Conservation (phyloP, 306 rosid genomes). For the Vigna nakashimae region DNA sequence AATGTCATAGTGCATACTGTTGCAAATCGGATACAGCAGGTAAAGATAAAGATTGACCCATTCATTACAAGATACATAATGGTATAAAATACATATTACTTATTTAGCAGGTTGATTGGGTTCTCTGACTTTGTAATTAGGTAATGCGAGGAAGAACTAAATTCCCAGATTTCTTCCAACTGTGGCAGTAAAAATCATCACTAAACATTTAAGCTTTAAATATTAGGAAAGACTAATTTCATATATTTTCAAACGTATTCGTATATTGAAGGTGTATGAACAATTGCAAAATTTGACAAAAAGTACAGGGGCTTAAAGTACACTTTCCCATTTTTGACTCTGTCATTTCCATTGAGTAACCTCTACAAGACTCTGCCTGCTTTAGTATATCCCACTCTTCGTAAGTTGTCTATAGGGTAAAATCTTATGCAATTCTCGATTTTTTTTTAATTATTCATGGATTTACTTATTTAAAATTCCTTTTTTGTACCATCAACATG, state of each 20-base stretch:
- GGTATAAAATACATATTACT: too few species aligned
- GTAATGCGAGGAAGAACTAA: background rate
- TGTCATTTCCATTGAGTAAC: background rate
- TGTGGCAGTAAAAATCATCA: background rate
- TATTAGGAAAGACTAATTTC: background rate
- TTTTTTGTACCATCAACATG: background rate
- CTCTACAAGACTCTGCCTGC: background rate
- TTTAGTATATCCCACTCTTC: background rate
- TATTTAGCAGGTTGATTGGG: background rate
- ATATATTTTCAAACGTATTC: background rate
- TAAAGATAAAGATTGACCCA: too few species aligned
- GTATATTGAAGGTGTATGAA: background rate
- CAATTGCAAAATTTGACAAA: background rate
- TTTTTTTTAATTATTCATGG: background rate
- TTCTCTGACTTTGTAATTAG: background rate
- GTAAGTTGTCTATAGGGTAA: background rate
- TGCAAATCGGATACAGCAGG: too few species aligned
- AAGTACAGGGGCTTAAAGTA: background rate
- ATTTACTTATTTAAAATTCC: background rate
- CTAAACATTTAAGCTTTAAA: background rate
- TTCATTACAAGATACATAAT: too few species aligned
- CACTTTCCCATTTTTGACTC: background rate
- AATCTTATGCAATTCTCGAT: background rate
- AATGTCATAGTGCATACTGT: too few species aligned
- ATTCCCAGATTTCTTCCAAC: background rate